phyloP scores from a whole-genome alignment of 2,329 filamentous ascomycete genomes.

The Aaosphaeria pasadenensis region DNA sequence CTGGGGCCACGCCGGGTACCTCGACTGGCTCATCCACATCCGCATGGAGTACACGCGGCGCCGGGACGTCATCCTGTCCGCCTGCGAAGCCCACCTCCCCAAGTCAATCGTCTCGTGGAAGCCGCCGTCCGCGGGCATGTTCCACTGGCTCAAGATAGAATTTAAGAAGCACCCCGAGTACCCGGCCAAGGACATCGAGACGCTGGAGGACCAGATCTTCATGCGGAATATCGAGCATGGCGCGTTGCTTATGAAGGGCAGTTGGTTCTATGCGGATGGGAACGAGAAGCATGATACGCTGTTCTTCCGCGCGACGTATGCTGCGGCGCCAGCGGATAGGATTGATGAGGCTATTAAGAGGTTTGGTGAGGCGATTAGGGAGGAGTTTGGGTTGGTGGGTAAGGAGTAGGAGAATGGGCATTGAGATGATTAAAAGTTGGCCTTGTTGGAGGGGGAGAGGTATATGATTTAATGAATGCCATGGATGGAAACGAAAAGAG shows the following conservation, averaged over 20 bases:
- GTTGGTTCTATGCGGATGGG: conserved; percentile 83
- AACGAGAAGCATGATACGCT: conserved; percentile 59
- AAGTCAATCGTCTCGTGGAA: conserved; percentile 73
- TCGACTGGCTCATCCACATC: conserved; percentile 84
- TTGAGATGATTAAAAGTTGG: too few relatives aligned
- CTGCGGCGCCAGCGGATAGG: conserved; percentile 62
- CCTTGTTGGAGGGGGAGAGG: too few relatives aligned
- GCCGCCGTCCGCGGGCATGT: conserved; percentile 87
- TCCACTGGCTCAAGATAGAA: conserved; percentile 76
- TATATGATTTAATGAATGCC: too few relatives aligned
- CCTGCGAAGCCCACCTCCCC: conserved; percentile 77
- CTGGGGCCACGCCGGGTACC: conserved; percentile 89
- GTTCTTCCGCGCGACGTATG: conserved; percentile 90
- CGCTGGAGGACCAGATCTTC: conserved; percentile 85
- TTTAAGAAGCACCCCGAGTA: conserved; percentile 63
- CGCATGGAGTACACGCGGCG: conserved; percentile 77
- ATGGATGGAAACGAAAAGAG: too few relatives aligned
- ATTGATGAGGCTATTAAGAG: conserved; percentile 53
- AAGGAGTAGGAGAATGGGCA: not conserved
- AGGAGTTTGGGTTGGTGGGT: conserved; percentile 48
- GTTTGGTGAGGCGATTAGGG: conserved; percentile 71
- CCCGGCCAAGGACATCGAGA: conserved; percentile 49
- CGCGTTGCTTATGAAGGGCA: conserved; percentile 78
- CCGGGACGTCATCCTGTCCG: conserved; percentile 71
- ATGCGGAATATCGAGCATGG: conserved; percentile 69